phyloP scores from a whole-genome alignment of 805 yeast genomes.

The Scheffersomyces amazonensis region DNA sequence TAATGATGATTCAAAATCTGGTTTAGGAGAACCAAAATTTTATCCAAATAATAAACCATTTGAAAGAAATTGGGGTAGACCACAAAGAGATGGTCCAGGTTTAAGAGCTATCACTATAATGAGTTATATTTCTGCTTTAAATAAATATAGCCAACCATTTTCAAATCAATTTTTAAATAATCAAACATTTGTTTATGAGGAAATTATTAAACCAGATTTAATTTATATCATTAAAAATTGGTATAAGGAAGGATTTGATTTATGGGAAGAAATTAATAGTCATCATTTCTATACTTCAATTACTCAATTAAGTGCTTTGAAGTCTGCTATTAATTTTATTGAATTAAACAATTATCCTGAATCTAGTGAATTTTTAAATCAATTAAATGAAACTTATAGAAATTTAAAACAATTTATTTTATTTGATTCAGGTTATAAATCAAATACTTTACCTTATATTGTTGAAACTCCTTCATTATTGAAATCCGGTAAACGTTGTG shows the following conservation, averaged over 20 bases:
- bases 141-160: conserved; percentile 21
- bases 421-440: conserved; percentile 39
- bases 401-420: conserved; percentile 37
- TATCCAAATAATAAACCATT: conserved; percentile 63
- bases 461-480: conserved; percentile 63
- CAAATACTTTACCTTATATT: conserved; percentile 45
- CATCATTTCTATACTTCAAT: conserved; percentile 77
- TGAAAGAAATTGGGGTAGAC: conserved; percentile 81
- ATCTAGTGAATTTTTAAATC: conserved; percentile 21
- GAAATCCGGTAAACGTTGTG: conserved; percentile 49
- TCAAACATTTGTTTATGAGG: conserved; percentile 41
- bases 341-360: conserved; percentile 20
- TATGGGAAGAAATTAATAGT: conserved; percentile 88
- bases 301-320: conserved; percentile 69
- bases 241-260: conserved; percentile 69
- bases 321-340: conserved; percentile 45
- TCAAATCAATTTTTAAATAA: conserved; percentile 21
- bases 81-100: conserved; percentile 95
- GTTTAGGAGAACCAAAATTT: conserved; percentile 91
- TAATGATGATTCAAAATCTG: conserved; percentile 37
- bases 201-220: conserved; percentile 67
- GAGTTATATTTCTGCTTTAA: conserved; percentile 48
- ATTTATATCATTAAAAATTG: conserved; percentile 60
- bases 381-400: conserved; percentile 26
- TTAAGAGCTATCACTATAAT: conserved; percentile 66